phyloP scores from a whole-genome alignment of 305 asterid genomes.

The Fraxinus ornus region DNA sequence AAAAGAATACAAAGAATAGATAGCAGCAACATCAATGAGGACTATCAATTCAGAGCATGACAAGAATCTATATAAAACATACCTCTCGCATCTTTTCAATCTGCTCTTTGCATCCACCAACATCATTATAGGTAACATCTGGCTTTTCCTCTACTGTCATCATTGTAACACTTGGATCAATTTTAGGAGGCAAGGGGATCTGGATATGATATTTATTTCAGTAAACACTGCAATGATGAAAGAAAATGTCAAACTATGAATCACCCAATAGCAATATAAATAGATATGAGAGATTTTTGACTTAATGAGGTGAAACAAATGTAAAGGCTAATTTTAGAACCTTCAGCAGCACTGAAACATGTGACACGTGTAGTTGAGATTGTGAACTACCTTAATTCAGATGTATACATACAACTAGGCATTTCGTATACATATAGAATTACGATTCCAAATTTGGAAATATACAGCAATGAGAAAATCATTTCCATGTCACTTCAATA shows the following conservation, averaged over 20 bases:
- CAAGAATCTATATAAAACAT: slow-evolving; percentile 14
- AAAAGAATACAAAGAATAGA: neutral
- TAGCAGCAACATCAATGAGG: neutral
- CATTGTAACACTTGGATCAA: slow-evolving; percentile 98
- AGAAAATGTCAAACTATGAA: slow-evolving; percentile 22
- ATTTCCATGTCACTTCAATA: neutral
- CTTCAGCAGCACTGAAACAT: neutral
- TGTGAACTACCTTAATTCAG: neutral
- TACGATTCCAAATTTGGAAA: neutral
- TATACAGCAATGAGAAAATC: neutral
- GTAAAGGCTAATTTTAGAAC: neutral
- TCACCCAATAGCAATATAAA: slow-evolving; percentile 2
- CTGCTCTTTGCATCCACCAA: slow-evolving; percentile 98
- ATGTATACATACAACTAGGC: neutral
- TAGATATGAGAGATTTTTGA: neutral
- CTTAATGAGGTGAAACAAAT: neutral
- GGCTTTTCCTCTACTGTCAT: slow-evolving; percentile 99
- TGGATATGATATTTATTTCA: slow-evolving; percentile 94
- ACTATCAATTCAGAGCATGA: neutral
- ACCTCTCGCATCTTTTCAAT: slow-evolving; percentile 99
- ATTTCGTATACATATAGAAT: neutral
- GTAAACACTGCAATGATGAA: slow-evolving; percentile 66
- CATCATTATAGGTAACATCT: slow-evolving; percentile 94
- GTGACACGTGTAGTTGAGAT: neutral
- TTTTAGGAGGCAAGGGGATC: slow-evolving; percentile 95